Evolutionary conservation across 2,329 filamentous ascomycete species (phyloP), one percentile per base, ranked within the genome.

Genomic region (Eutypa lata): DNA sequence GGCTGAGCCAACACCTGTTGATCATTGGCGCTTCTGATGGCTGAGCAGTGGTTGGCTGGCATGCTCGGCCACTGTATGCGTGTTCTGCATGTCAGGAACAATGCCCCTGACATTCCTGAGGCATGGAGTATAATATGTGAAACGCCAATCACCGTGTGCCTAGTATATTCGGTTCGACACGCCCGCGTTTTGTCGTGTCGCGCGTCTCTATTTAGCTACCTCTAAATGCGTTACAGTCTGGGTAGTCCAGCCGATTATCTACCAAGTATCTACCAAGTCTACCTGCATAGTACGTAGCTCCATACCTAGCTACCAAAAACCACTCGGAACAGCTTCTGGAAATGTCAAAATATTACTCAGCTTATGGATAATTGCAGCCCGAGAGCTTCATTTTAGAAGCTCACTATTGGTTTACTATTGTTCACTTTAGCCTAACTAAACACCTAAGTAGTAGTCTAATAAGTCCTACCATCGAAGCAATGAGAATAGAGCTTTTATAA

Each of bases 181-280:
- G 52, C 37, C 22, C 48, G 52, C 52, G 52, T 50, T 21, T 53
- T 37, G 16, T 48, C n/a, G 18, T 48, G 26, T 48, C 28, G 8
- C 46, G 24, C 42, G 21, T 24, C 21, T n/a, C 42, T 16, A 18
- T 7, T 6, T 7, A 6, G 4, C 13, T 6, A 38, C 7, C 35
- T 14, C 13, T 38, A 6, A 38, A 35, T 8, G 8, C 31, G 7
- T 8, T 14, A 7, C 31, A 35, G 14, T 35, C 31, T 35, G 31
- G 19, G 13, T 43, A 43, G 21, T 43, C 40, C 13, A 13, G 19
- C 22, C 19, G 19, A 43, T 43, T 19, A 19, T n/a, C n/a, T n/a
- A n/a, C n/a, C n/a, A n/a, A n/a, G n/a, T n/a, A n/a, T n/a, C n/a
- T n/a, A n/a, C n/a, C n/a, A n/a, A n/a, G n/a, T n/a, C n/a, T n/a